phyloP scores from a whole-genome alignment of 257 asterid species.

The Solanum appendiculatum region DNA sequence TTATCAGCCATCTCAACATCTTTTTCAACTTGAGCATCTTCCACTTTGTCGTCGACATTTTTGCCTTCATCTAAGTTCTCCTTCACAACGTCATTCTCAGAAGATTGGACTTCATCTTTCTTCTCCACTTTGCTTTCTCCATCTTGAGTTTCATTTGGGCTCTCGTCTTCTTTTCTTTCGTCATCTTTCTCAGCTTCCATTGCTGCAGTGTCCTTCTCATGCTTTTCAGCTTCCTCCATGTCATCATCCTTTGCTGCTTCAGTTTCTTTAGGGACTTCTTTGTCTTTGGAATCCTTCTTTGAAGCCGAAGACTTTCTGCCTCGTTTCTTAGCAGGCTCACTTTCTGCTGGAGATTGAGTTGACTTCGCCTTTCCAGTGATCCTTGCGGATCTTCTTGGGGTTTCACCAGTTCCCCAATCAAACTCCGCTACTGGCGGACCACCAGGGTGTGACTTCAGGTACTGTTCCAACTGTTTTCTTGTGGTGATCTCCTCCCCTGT shows the following conservation, averaged over 20 bases:
- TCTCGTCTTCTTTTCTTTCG: neutral
- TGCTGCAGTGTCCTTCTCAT: neutral
- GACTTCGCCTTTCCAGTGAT: slow-evolving; percentile 31
- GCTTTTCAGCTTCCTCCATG: slow-evolving; percentile 24
- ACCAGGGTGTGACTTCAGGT: slow-evolving; percentile 43
- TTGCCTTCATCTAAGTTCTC: neutral
- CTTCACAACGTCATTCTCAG: neutral
- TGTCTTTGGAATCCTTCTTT: slow-evolving; percentile 18
- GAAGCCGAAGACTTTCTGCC: slow-evolving; percentile 26
- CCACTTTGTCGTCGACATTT: neutral
- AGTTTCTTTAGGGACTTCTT: slow-evolving; percentile 15
- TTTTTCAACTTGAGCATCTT: neutral
- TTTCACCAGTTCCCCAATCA: slow-evolving; percentile 54
- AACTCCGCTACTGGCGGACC: slow-evolving; percentile 30
- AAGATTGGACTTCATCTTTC: neutral
- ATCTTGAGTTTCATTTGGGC: slow-evolving; percentile 1
- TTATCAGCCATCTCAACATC: neutral
- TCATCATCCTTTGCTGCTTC: slow-evolving; percentile 17
- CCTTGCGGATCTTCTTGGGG: slow-evolving; percentile 49
- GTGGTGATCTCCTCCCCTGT: slow-evolving; percentile 42
- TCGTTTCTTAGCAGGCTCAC: slow-evolving; percentile 27
- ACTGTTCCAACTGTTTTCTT: slow-evolving; percentile 34
- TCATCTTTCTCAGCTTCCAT: neutral
- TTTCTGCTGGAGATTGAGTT: slow-evolving; percentile 20
- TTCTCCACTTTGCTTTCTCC: slow-evolving; percentile 2